Conservation (phyloP, 2,329 filamentous ascomycete species). For the Curvularia lunata region DNA sequence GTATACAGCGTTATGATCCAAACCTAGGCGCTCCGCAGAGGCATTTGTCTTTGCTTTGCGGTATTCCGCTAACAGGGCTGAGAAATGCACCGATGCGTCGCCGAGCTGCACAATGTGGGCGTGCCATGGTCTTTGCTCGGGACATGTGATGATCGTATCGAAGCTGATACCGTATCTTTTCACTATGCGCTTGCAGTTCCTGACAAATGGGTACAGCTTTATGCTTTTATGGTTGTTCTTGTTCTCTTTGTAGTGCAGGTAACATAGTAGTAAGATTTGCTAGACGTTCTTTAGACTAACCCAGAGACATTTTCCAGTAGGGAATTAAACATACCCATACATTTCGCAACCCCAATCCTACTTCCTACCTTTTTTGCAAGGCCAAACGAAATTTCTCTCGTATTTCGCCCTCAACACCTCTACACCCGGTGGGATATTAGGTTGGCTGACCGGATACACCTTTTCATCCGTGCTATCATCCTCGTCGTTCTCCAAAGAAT, state of each 20-base stretch:
- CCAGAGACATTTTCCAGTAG: not conserved
- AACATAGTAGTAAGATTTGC: not conserved
- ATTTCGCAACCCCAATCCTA: not conserved
- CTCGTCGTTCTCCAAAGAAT: not conserved
- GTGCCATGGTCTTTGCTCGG: not conserved
- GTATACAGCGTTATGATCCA: not conserved
- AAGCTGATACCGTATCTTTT: not conserved
- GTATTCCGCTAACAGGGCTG: not conserved
- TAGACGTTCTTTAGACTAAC: not conserved
- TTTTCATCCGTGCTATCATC: not conserved
- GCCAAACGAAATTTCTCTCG: conserved; percentile 3
- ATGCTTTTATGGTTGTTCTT: not conserved
- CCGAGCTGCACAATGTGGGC: not conserved
- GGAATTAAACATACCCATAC: not conserved
- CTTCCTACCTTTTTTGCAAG: not conserved
- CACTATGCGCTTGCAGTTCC: not conserved
- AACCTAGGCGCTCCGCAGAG: not conserved
- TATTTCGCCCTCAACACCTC: not conserved
- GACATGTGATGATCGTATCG: not conserved
- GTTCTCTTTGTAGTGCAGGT: not conserved
- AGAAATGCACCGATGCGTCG: not conserved
- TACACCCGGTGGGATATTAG: conserved; percentile 5
- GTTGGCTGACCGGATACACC: conserved; percentile 5
- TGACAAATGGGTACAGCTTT: not conserved
- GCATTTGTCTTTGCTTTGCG: not conserved